Conservation (phyloP, 306 rosid species). For the Cyclanthera cordifolia region DNA sequence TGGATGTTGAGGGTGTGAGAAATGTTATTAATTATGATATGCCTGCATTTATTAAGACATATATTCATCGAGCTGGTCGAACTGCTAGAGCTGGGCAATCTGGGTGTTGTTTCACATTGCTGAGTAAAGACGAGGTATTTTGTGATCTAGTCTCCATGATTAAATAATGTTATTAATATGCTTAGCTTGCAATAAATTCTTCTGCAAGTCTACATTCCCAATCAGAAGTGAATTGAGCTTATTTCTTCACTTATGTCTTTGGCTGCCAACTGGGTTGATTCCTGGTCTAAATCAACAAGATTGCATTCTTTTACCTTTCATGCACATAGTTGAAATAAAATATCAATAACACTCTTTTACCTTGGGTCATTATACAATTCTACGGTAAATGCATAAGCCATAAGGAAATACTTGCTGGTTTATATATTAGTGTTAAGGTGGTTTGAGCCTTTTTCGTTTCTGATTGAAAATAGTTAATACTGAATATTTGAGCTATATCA, state of each 20-base stretch:
- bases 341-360: neutral
- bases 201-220: neutral
- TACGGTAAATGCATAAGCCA: neutral
- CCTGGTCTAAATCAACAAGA: neutral
- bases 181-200: neutral
- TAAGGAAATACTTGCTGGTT: neutral
- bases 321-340: neutral
- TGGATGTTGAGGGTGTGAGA: slow-evolving; percentile 88
- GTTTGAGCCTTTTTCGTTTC: neutral
- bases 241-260: neutral
- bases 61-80: slow-evolving; percentile 87
- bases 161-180: neutral
- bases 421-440: neutral
- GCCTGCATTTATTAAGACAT: slow-evolving; percentile 72
- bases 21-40: slow-evolving; percentile 74
- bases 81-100: slow-evolving; percentile 89
- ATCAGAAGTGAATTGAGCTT: neutral
- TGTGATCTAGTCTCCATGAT: neutral
- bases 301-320: neutral
- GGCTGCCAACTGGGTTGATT: neutral
- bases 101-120: slow-evolving; percentile 80
- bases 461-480: neutral
- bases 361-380: neutral
- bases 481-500: slow-evolving; percentile 14
- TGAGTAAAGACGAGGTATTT: slow-evolving; percentile 59